Evolutionary conservation across 2,329 filamentous ascomycete species (phyloP), one percentile per base, ranked within the genome.

Genomic region (Blumeria graminis): DNA sequence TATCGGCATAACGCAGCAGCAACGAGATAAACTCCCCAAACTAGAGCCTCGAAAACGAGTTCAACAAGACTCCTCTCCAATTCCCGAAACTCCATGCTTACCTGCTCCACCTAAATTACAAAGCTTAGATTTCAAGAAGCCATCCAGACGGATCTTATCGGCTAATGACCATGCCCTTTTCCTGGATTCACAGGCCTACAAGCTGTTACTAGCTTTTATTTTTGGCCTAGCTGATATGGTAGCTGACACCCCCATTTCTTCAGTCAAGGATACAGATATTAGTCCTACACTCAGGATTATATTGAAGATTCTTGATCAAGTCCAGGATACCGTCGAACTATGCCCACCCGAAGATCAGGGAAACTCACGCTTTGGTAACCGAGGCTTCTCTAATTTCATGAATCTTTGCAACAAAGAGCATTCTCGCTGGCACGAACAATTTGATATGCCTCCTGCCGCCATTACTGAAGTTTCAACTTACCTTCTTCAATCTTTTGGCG

Each of bases 321-420:
- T 84, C 8, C 80, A 86, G 56, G 68, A 71, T 5, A 72, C 90
- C 0, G 74, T 94, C 5, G 70, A 74, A 13, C 71, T 75, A 55
- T 81, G 83, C 55, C 92, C 92, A 0, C 82, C 92, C 0, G 76
- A 90, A 62, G 88, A 96, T 60, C 85, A 89, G 51, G 83, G 80
- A 34, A 88, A 88, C 50, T 94, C 88, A 8, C 78, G 92, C 32
- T 98, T 98, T 68, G 93, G 92, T 51, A 98, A 98, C 70, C 89
- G 88, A 62, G 80, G 84, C 1, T 98, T 98, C 70, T 80, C 87
- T 54, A 75, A 77, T 57, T 89, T 93, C 64, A 76, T 95, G 57
- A 84, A 86, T 66, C 71, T 84, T 16, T 75, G 75, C 61, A 74
- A 74, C 22, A 75, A 74, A 60, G 72, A 74, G 52, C 64, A 67